phyloP scores from a whole-genome alignment of 305 asterid species.

The Coffea humblotiana region DNA sequence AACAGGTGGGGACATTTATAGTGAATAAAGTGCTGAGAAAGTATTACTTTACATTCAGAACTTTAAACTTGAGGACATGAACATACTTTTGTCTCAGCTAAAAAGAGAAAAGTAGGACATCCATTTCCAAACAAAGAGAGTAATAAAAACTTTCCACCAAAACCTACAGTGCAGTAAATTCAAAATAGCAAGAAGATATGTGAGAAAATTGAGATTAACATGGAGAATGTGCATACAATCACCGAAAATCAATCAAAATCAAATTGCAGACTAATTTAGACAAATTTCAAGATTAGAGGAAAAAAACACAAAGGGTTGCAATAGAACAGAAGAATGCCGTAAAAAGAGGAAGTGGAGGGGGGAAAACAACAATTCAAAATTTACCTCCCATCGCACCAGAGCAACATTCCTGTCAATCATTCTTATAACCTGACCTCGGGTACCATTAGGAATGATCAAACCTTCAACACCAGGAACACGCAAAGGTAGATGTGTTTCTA shows the following conservation, averaged over 20 bases:
- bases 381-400: constrained; percentile 98
- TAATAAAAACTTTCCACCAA: background rate
- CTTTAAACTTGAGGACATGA: background rate
- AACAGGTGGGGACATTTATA: background rate
- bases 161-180: background rate
- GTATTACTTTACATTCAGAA: background rate
- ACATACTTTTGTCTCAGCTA: background rate
- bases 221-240: background rate
- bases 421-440: constrained; percentile 81
- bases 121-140: background rate
- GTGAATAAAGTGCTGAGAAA: background rate
- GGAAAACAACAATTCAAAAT: constrained; percentile 2
- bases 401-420: constrained; percentile 62
- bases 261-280: background rate
- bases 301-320: background rate
- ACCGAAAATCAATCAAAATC: background rate
- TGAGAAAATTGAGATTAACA: background rate
- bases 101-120: background rate
- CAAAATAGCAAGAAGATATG: background rate
- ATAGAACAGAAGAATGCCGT: constrained; percentile 11
- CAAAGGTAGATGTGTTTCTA: constrained; percentile 55
- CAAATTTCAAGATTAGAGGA: background rate
- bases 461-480: constrained; percentile 76
- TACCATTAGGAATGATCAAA: constrained; percentile 68
- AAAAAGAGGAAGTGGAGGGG: background rate